A percentile compares a stretch with the other conserved stretches of the same genome.
phyloP scores from a whole-genome alignment of 2,329 filamentous ascomycete species.

The Aspergillus spinulosporus region DNA sequence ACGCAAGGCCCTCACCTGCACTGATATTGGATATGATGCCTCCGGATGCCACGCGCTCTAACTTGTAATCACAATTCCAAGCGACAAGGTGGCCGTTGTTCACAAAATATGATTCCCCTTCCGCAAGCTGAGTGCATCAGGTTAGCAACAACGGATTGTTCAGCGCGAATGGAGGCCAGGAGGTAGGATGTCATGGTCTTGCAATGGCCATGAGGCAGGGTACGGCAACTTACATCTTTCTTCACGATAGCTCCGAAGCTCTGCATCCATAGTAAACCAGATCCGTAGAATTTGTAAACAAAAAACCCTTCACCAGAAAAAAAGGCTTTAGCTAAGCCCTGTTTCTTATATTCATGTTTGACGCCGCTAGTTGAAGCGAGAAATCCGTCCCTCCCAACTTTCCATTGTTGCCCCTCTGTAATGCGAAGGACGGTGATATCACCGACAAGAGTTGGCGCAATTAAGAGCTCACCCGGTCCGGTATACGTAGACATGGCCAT shows the following conservation, averaged over 20 bases:
- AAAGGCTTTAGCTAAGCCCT: constrained; percentile 83
- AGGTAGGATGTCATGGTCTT: neutral
- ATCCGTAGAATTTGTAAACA: constrained; percentile 80
- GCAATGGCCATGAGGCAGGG: neutral
- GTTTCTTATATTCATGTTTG: constrained; percentile 80
- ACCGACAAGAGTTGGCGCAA: constrained; percentile 77
- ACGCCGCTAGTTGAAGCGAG: constrained; percentile 85
- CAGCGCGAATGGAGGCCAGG: neutral
- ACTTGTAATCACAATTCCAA: constrained; percentile 92
- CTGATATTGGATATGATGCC: constrained; percentile 87
- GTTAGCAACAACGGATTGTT: neutral
- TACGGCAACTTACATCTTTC: constrained; percentile 67
- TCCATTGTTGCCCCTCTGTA: constrained; percentile 68
- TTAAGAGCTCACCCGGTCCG: constrained; percentile 84
- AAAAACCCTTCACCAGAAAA: constrained; percentile 93
- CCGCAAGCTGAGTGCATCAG: constrained; percentile 37
- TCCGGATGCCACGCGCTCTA: constrained; percentile 86
- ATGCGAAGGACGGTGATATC: constrained; percentile 82
- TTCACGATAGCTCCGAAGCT: constrained; percentile 93
- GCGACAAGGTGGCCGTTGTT: constrained; percentile 93
- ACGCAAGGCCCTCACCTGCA: constrained; percentile 84
- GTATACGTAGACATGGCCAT: constrained; percentile 77
- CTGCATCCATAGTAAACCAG: constrained; percentile 81
- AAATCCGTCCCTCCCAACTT: constrained; percentile 81
- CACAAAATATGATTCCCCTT: constrained; percentile 83